A percentile compares a stretch with the other conserved stretches of the same genome.
phyloP scores from a whole-genome alignment of 768 basidiomycete genomes.

The Pholiota conissans region DNA sequence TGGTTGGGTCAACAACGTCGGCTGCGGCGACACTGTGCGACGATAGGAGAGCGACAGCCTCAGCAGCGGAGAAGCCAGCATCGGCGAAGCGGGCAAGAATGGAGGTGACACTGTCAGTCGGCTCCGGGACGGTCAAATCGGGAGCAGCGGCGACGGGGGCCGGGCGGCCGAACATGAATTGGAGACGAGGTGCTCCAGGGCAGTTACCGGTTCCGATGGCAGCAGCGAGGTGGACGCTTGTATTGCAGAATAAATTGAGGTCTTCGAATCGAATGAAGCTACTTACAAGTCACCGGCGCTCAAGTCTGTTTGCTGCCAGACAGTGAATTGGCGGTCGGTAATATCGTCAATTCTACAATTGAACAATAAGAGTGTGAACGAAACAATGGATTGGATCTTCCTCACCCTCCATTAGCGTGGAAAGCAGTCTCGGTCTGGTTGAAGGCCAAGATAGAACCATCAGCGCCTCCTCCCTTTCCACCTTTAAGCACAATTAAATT shows the following conservation, averaged over 20 bases:
- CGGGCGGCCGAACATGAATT: slow-evolving; percentile 28
- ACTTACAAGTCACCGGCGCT: slow-evolving; percentile 19
- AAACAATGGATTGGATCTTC: background rate
- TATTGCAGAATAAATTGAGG: background rate
- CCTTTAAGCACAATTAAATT: background rate
- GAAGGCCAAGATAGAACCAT: slow-evolving; percentile 28
- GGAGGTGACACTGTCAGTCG: slow-evolving; percentile 17
- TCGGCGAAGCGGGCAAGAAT: slow-evolving; percentile 24
- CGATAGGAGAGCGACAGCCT: slow-evolving; percentile 21
- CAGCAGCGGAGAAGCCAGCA: slow-evolving; percentile 22
- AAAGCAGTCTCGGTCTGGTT: slow-evolving; percentile 17
- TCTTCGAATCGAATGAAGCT: too few relatives aligned
- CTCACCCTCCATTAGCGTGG: slow-evolving; percentile 23
- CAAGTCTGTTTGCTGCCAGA: slow-evolving; percentile 14
- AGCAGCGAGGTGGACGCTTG: slow-evolving; percentile 15
- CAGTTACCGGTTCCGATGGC: slow-evolving; percentile 30
- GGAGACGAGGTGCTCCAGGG: slow-evolving; percentile 31
- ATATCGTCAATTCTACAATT: slow-evolving; percentile 18
- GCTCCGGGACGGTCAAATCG: slow-evolving; percentile 17
- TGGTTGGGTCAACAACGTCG: slow-evolving; percentile 12
- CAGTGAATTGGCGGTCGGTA: slow-evolving; percentile 12
- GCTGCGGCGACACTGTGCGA: slow-evolving; percentile 24
- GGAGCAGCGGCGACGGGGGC: slow-evolving; percentile 18
- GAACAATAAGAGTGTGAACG: background rate
- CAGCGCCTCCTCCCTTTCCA: slow-evolving; percentile 27